Evolutionary conservation across 345 rosid species (phyloP), one percentile per base, ranked within the genome.

Genomic region (Dovyalis caffra): DNA sequence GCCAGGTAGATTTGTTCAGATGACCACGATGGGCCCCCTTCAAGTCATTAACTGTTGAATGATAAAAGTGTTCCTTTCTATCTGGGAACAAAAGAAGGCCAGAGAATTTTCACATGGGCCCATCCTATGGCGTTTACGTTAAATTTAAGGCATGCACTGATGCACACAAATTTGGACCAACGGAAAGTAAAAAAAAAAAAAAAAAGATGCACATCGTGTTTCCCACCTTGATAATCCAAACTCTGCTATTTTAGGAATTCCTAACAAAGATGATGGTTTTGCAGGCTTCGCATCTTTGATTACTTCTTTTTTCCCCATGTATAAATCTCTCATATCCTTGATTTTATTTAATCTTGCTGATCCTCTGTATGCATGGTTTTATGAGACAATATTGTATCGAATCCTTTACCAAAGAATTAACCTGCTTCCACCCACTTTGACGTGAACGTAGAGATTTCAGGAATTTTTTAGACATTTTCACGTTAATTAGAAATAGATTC

Each of bases 1-100:
- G 83, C 84, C 87, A 83, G 83, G 81, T 82, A 80, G 83, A 84
- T 74, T 38, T 78, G 72, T 31, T 70, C 67, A 64, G 82, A 78
- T 64, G 66, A 31, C 34, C n/a, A 51, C 8, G 43, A 28, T 28
- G 76, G 82, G 74, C 3, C 75, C 78, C 69, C 75, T 68, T 73
- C 69, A 82, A 57, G 64, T 68, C 57, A 82, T 73, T 77, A 25
- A 9, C 84, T 69, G 83, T 75, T 81, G 81, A 71, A 86, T 74
- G 86, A 71, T 77, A 84, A 86, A 86, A 82, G 83, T 43, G 77
- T 35, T 77, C 77, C 77, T 76, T 76, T 68, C 57, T 8, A 69
- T 75, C 76, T 53, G 69, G 23, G 73, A 68, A 62, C 33, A 71
- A 74, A 73, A 57, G 38, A 53, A 57, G 31, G 12, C 16, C 26